Percentiles rank a stretch among this genome's conserved stretches.
Conservation (phyloP, 495 filamentous ascomycete species). For the Glarea lozoyensis region DNA sequence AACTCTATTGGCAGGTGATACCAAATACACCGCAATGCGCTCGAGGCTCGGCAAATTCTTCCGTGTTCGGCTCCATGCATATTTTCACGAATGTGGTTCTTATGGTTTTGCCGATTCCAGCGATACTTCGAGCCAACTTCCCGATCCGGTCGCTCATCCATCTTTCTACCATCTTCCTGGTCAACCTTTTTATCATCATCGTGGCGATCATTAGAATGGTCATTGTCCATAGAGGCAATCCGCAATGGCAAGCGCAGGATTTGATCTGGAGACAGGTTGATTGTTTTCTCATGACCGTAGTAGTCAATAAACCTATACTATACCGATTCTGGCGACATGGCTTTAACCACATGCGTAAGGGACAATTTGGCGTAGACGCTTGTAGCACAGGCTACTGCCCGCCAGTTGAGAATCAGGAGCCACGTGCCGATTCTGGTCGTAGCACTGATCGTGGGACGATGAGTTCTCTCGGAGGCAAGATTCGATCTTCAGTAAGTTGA, state of each 20-base stretch:
- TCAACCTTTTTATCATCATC: no score
- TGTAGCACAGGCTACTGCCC: conserved; percentile 1
- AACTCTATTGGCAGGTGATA: conserved; percentile 7
- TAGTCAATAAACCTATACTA: conserved; percentile 10
- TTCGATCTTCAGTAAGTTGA: conserved; percentile 3
- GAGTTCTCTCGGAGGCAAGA: not conserved
- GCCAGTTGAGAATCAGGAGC: not conserved
- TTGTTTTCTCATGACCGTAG: conserved; percentile 5
- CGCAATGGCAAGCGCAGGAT: not conserved
- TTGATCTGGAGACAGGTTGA: conserved; percentile 12
- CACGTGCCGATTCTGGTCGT: not conserved
- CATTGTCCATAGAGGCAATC: not conserved
- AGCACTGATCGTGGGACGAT: not conserved
- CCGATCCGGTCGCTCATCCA: not conserved
- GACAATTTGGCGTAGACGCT: not conserved
- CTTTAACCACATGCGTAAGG: not conserved
- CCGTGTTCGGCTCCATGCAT: not conserved
- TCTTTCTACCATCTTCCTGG: no score
- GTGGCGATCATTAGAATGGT: not conserved
- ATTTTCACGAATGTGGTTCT: conserved; percentile 7
- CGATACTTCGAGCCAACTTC: conserved; percentile 1
- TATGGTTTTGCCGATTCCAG: conserved; percentile 8
- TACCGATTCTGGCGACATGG: conserved; percentile 6
- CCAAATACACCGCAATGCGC: not conserved
- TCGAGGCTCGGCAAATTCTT: conserved; percentile 1